phyloP scores from a whole-genome alignment of 306 rosid species.

The Cucumis cinereus region DNA sequence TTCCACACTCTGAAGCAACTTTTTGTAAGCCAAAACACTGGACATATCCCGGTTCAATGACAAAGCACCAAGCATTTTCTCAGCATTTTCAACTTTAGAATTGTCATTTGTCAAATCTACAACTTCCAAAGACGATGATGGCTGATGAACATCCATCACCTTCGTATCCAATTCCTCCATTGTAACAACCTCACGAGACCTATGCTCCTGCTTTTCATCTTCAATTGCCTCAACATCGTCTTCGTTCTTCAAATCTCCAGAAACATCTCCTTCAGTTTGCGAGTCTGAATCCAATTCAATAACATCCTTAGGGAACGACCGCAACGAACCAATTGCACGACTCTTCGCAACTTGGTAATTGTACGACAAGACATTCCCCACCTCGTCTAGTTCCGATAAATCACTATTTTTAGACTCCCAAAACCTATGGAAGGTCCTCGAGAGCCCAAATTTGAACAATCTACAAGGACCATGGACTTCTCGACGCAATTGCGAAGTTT shows the following conservation, averaged over 20 bases:
- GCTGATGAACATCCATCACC: constrained; percentile 17
- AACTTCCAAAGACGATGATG: constrained; percentile 29
- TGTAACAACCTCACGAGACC: constrained; percentile 20
- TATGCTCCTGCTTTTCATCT: constrained; percentile 21
- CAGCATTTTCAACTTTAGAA: constrained; percentile 33
- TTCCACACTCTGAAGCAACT: constrained; percentile 37
- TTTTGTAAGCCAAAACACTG: constrained; percentile 37
- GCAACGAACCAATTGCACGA: constrained; percentile 20
- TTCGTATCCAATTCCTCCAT: constrained; percentile 21
- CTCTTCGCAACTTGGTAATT: constrained; percentile 18
- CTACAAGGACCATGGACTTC: constrained; percentile 68
- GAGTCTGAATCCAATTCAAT: constrained; percentile 41
- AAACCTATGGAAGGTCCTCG: neutral
- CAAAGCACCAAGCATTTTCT: constrained; percentile 23
- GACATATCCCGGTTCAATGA: constrained; percentile 15
- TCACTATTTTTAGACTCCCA: constrained; percentile 6
- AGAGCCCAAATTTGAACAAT: constrained; percentile 24
- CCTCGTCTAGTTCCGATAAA: constrained; percentile 1
- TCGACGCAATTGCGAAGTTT: constrained; percentile 28
- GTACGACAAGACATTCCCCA: constrained; percentile 24
- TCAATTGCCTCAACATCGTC: constrained; percentile 37
- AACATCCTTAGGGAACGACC: constrained; percentile 15
- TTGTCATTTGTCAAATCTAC: constrained; percentile 28
- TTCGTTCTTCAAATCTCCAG: constrained; percentile 41
- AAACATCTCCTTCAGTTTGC: constrained; percentile 9